phyloP scores from a whole-genome alignment of 1,284 basidiomycete species.

The Laetiporus sulphureus region DNA sequence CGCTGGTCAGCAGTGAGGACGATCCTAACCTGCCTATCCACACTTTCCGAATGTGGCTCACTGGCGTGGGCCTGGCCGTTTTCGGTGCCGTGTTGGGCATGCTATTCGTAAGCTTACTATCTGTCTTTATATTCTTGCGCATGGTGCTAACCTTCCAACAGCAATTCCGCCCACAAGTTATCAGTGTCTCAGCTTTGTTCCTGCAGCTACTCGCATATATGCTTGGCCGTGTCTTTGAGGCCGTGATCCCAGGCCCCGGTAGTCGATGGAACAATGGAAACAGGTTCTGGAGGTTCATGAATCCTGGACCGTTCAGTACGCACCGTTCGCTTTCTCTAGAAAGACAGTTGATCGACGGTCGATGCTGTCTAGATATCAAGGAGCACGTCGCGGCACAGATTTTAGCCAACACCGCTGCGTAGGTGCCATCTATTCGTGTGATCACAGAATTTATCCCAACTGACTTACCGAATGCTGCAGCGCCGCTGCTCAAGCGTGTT shows the following conservation, averaged over 20 bases:
- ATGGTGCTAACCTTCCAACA: slow-evolving; percentile 6
- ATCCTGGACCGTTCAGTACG: slow-evolving; percentile 51
- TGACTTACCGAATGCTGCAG: background rate
- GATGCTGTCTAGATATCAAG: slow-evolving; percentile 38
- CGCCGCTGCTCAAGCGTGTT: slow-evolving; percentile 14
- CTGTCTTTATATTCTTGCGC: background rate
- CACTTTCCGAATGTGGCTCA: slow-evolving; percentile 44
- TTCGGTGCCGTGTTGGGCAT: slow-evolving; percentile 53
- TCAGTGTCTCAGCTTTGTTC: slow-evolving; percentile 50
- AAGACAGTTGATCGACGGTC: background rate
- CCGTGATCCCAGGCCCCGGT: slow-evolving; percentile 40
- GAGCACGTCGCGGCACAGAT: slow-evolving; percentile 59
- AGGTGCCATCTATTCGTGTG: background rate
- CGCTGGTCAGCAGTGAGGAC: slow-evolving; percentile 50
- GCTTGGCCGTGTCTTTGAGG: slow-evolving; percentile 35
- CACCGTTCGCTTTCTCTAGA: slow-evolving; percentile 1
- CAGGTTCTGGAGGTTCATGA: slow-evolving; percentile 45
- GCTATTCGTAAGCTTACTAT: slow-evolving; percentile 38
- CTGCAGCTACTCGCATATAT: slow-evolving; percentile 44
- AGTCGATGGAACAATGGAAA: slow-evolving; percentile 32
- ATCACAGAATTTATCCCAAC: background rate
- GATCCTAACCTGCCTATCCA: slow-evolving; percentile 46
- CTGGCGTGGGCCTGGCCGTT: slow-evolving; percentile 43
- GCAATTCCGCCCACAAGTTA: slow-evolving; percentile 42
- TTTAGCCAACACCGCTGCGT: slow-evolving; percentile 31